Conservation (phyloP, 2,329 filamentous ascomycete genomes). For the Nothophoma quercina region DNA sequence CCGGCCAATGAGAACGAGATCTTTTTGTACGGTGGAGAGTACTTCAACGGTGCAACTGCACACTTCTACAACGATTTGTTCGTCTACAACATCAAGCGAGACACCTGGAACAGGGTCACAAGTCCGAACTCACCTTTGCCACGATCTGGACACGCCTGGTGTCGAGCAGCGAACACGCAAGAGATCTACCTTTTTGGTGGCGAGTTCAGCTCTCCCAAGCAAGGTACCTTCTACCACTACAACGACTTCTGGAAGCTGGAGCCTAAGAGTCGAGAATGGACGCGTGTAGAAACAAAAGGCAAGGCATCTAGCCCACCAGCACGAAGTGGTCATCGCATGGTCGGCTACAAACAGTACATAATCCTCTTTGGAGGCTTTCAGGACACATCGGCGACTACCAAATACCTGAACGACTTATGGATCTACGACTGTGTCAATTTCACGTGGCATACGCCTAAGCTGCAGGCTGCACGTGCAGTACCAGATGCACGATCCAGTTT, state of each 20-base stretch:
- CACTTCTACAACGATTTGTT: conserved; percentile 73
- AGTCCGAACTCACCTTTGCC: conserved; percentile 91
- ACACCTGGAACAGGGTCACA: conserved; percentile 90
- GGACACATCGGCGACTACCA: conserved; percentile 93
- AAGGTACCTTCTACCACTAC: conserved; percentile 99
- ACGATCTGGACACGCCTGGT: conserved; percentile 93
- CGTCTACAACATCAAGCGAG: conserved; percentile 77
- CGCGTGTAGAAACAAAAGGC: conserved; percentile 80
- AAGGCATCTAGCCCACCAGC: conserved; percentile 83
- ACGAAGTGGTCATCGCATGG: conserved; percentile 93
- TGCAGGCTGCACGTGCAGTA: conserved; percentile 81
- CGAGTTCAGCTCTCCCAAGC: conserved; percentile 95
- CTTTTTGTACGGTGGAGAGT: conserved; percentile 92
- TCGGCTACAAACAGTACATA: conserved; percentile 96
- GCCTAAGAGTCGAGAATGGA: conserved; percentile 86
- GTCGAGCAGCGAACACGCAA: conserved; percentile 82
- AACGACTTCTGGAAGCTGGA: conserved; percentile 98
- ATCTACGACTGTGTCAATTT: conserved; percentile 91
- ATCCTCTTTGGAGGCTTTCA: conserved; percentile 96
- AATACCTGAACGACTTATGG: conserved; percentile 93
- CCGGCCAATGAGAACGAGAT: conserved; percentile 87
- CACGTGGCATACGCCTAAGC: conserved; percentile 78
- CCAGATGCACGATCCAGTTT: conserved; percentile 93
- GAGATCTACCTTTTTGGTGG: conserved; percentile 93
- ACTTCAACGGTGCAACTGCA: conserved; percentile 89